Evolutionary conservation across 352 stramenopile genomes (phyloP), one percentile per base, ranked within the genome.

Genomic region (Globisporangium apiculatum): DNA sequence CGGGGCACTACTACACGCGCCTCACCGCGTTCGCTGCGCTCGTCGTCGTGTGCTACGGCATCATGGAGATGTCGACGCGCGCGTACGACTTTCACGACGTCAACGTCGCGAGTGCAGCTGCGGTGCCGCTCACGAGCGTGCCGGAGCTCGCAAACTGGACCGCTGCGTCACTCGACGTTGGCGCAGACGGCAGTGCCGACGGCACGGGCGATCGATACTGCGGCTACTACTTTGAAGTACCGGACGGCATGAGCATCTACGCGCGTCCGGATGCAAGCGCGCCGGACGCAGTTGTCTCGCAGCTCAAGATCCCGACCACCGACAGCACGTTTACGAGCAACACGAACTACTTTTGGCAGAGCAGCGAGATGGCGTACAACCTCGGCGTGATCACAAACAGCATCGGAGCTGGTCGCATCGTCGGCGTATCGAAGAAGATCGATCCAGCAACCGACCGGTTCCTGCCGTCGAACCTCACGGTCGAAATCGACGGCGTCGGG

Each of bases 1-100:
- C 83, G 1, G 85, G 85, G 3, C 81, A 93, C 57, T 93, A 94
- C 66, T 95, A 95, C 68, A 91, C 79, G 55, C 73, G 85, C 17
- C 47, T 91, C 12, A 90, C 83, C 17, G 74, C 75, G n/a, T 79
- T 88, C 42, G 52, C 80, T 1, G 67, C 80, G 37, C 65, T 93
- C 0, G 73, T 70, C 18, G 56, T 87, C 8, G 73, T 91, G 24
- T 91, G 79, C 42, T 91, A 83, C 52, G 71, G 68, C 0, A 77
- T 94, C 48, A 83, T 93, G 65, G 55, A 67, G 40, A 62, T 89
- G 9, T 86, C 81, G 0, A 70, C 68, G 40, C 57, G 37, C 14
- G 78, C 85, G 12, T 87, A 91, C 59, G 62, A 87, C 56, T 91
- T 88, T 37, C 47, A 91, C 36, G 18, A 57, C 10, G 52, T 91